These are phyloP conservation scores for Zizania latifolia DNA, from an alignment of 176 grass and related monocot genomes.

Conservation along the genomic window DNA sequence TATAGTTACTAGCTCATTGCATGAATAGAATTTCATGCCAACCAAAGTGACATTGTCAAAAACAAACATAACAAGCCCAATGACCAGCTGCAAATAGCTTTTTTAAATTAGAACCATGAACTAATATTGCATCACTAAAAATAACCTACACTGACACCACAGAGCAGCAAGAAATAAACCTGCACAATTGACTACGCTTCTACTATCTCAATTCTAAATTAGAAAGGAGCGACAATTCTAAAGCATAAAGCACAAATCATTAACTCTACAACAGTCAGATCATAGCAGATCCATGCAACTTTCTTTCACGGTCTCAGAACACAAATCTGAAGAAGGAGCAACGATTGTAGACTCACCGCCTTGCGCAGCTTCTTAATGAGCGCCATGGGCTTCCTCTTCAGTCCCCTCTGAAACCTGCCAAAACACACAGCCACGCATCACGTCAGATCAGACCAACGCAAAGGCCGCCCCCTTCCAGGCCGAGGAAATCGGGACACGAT, in stretches of 20 bases:
- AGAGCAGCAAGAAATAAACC: no score
- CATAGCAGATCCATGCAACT: not conserved
- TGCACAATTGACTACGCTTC: no score
- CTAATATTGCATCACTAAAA: no score
- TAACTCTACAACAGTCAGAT: no score
- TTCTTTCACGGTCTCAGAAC: not conserved
- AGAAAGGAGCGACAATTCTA: not conserved
- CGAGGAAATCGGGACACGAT: not conserved
- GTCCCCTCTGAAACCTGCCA: constrained; percentile 73
- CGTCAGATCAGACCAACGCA: not conserved
- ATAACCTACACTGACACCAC: no score
- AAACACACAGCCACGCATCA: not conserved
- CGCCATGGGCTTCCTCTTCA: constrained; percentile 97
- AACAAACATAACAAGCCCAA: no score
- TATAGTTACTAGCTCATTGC: no score
- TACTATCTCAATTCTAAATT: not conserved
- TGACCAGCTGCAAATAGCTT: no score
- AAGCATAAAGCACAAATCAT: not conserved
- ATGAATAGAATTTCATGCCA: no score
- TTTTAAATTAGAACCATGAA: no score
- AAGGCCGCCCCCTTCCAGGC: not conserved
- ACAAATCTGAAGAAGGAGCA: not conserved
- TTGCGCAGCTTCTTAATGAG: constrained; percentile 95
- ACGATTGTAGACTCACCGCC: constrained; percentile 43
- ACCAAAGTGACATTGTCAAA: no score